Conservation (phyloP, 2,329 filamentous ascomycete genomes). For the Laburnicola sp. region DNA sequence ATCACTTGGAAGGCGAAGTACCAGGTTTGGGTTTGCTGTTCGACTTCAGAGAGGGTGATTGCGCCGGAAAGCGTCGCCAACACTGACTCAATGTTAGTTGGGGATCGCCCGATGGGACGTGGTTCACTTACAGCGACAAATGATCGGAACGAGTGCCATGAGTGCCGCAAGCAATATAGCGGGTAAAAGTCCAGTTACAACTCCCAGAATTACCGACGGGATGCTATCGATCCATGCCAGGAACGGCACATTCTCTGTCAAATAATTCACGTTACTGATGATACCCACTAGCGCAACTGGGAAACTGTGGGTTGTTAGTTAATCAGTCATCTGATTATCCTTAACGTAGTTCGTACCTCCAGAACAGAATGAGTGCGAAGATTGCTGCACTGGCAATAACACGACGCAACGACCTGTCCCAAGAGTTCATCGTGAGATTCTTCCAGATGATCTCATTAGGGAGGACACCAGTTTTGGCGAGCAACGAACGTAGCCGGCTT, state of each 20-base stretch:
- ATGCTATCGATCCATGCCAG: conserved; percentile 46
- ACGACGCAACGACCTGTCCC: conserved; percentile 1
- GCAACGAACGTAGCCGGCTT: conserved; percentile 5
- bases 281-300: conserved; percentile 2
- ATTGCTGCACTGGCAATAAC: background rate
- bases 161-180: conserved; percentile 47
- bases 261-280: conserved; percentile 8
- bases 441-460: conserved; percentile 5
- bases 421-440: conserved; percentile 6
- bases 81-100: conserved; percentile 19
- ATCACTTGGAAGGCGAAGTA: conserved; percentile 92
- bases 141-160: conserved; percentile 50
- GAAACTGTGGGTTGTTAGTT: background rate
- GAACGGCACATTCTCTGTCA: conserved; percentile 6
- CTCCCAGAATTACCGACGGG: conserved; percentile 46
- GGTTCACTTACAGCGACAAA: conserved; percentile 37
- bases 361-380: conserved; percentile 4
- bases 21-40: conserved; percentile 80
- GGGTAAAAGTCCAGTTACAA: conserved; percentile 51
- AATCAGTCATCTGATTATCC: no score
- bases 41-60: conserved; percentile 49
- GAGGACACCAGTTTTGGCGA: conserved; percentile 1
- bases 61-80: conserved; percentile 43
- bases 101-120: no score
- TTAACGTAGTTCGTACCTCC: background rate